These are phyloP conservation scores for Malania oleifera DNA, from an alignment of 164 flowering plant genomes.

Conservation along the genomic window DNA sequence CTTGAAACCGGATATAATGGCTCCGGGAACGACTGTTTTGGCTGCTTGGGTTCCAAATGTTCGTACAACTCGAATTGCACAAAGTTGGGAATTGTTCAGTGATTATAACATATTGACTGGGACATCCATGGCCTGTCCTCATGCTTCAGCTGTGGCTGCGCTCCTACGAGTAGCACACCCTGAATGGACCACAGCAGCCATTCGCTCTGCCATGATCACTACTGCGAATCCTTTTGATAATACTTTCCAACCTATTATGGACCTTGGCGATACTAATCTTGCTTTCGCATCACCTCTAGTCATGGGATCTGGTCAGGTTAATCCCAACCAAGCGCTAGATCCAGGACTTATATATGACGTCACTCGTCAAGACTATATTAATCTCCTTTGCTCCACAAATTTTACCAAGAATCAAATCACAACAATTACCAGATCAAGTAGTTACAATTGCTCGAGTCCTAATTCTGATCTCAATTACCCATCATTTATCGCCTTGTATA, in stretches of 20 bases:
- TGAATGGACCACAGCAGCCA: slow-evolving; percentile 42
- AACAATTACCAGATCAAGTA: background rate
- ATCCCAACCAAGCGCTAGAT: background rate
- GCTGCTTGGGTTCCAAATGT: slow-evolving; percentile 36
- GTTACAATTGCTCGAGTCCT: slow-evolving; percentile 26
- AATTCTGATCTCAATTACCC: slow-evolving; percentile 54
- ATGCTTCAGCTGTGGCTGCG: slow-evolving; percentile 41
- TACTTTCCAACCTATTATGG: slow-evolving; percentile 20
- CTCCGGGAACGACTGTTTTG: slow-evolving; percentile 49
- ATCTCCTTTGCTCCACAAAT: background rate
- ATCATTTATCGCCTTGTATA: slow-evolving; percentile 36
- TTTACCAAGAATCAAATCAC: background rate
- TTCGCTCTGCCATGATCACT: slow-evolving; percentile 49
- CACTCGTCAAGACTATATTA: background rate
- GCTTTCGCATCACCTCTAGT: slow-evolving; percentile 15
- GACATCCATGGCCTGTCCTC: slow-evolving; percentile 53
- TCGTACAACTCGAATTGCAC: slow-evolving; percentile 8
- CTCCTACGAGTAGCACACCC: slow-evolving; percentile 39
- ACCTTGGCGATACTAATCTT: slow-evolving; percentile 10
- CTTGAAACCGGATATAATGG: slow-evolving; percentile 58
- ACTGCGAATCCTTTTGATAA: slow-evolving; percentile 34
- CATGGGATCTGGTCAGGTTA: background rate
- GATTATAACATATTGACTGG: slow-evolving; percentile 31
- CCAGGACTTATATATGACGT: background rate
- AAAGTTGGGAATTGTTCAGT: slow-evolving; percentile 11